Evolutionary conservation across 306 rosid species (phyloP).

Genomic region (Myrica gale): DNA sequence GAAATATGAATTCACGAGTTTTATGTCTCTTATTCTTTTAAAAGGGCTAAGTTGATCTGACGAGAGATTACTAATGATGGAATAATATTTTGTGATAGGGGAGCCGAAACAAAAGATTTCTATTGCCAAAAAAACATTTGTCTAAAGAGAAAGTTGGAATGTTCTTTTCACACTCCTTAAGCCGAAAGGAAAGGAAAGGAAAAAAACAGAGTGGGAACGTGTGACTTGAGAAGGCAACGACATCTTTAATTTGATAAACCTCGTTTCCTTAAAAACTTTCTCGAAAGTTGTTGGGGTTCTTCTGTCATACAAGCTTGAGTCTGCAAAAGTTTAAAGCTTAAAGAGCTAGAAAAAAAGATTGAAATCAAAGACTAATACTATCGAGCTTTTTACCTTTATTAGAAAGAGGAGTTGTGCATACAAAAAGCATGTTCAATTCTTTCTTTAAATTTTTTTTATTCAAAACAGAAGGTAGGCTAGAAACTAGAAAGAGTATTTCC

Average conservation of each 20-base stretch:
- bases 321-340: not conserved
- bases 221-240: not conserved
- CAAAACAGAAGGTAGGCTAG: not conserved
- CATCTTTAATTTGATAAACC: not conserved
- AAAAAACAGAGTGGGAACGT: not conserved
- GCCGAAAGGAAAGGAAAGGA: not conserved
- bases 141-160: not conserved
- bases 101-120: not conserved
- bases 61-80: too few species aligned
- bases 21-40: too few species aligned
- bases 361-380: not conserved
- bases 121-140: not conserved
- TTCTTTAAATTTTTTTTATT: too few species aligned
- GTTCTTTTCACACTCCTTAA: not conserved
- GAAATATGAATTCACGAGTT: too few species aligned
- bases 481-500: not conserved
- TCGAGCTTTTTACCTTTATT: not conserved
- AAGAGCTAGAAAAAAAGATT: not conserved
- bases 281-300: not conserved
- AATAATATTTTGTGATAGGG: not conserved
- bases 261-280: not conserved
- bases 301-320: not conserved
- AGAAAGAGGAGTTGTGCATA: not conserved
- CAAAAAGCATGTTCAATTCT: not conserved
- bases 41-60: too few species aligned